Evolutionary conservation across 805 yeast species (phyloP), one percentile per base, ranked within the genome.

Genomic region (Ogataea wickerhamii): DNA sequence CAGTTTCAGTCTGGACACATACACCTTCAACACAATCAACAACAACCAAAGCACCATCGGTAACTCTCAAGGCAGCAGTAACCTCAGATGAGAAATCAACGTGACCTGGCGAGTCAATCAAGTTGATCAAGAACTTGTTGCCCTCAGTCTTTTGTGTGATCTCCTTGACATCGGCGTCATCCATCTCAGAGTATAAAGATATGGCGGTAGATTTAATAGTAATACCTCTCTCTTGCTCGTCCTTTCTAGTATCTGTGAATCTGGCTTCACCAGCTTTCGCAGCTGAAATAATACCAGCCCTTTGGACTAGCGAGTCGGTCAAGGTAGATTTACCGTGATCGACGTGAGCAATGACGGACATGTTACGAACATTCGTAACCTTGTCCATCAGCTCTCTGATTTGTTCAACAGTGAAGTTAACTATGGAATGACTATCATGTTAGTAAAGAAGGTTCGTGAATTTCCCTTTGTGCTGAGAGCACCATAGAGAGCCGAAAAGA

Each of bases 31-130:
- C 89, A 76, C 95, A 82, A 75, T 93, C 98, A 67, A 91, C 98
- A 61, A 91, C 98, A 62, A 91, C 98, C 67, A 91, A 80, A 68
- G 98, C 98, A 88, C 98, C 98, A 70, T 91, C 98, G 59, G 98
- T 93, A 64, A 91, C 98, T 78, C 98, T 89, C 67, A 91, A 83
- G 73, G 98, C 98, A 62, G 98, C 98, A 66, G 98, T 93, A 66
- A 91, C 98, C 76, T 91, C 98, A 58, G 98, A 93, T 52, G 97
- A 88, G 89, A 91, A 91, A 78, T 91, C 98, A 81, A 91, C 98
- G 97, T 91, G 98, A 86, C 98, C 98, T 75, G 98, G 98, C 60
- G 98, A 93, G 74, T 91, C 98, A 63, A 91, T 91, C 82, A 91
- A 81, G 87, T 91, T 91, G 60, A 91, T 82, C 76, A 91, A 84